phyloP scores from a whole-genome alignment of 768 basidiomycete species.

The Phylloporus scabripes region DNA sequence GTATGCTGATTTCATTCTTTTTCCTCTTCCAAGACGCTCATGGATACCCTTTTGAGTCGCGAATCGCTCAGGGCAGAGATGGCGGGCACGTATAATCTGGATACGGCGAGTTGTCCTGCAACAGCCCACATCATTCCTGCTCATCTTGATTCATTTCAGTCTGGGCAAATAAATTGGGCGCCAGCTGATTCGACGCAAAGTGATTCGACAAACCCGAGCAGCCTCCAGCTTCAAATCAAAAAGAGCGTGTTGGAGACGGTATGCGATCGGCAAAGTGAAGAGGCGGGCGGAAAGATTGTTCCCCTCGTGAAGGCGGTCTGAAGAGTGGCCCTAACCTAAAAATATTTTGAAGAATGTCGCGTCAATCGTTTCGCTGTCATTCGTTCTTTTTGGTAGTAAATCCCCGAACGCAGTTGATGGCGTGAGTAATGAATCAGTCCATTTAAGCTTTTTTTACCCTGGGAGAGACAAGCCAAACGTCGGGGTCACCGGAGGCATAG shows the following conservation, averaged over 20 bases:
- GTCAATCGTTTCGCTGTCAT: background rate
- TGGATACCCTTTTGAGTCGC: slow-evolving; percentile 12
- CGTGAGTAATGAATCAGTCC: background rate
- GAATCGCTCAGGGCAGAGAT: slow-evolving; percentile 1
- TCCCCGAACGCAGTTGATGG: background rate
- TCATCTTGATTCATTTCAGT: background rate
- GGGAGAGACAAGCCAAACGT: too few relatives aligned
- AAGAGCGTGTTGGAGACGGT: background rate
- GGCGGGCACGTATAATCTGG: slow-evolving; percentile 21
- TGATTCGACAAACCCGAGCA: background rate
- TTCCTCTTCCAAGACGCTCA: background rate
- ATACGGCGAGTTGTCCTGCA: slow-evolving; percentile 7
- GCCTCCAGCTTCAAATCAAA: slow-evolving; percentile 1
- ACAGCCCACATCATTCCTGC: background rate
- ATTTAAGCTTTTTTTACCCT: too few relatives aligned
- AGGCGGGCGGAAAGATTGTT: background rate
- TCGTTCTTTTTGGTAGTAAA: background rate
- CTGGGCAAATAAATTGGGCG: slow-evolving; percentile 1
- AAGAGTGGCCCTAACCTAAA: background rate
- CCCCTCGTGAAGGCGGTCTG: background rate
- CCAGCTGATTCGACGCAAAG: background rate
- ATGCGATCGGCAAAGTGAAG: background rate
- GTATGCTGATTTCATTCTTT: background rate
- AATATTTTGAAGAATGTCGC: background rate
- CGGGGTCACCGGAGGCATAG: too few relatives aligned